Evolutionary conservation across 108 stramenopile species (phyloP), one percentile per base, ranked within the genome.

Genomic region (Skeletonema tropicum): DNA sequence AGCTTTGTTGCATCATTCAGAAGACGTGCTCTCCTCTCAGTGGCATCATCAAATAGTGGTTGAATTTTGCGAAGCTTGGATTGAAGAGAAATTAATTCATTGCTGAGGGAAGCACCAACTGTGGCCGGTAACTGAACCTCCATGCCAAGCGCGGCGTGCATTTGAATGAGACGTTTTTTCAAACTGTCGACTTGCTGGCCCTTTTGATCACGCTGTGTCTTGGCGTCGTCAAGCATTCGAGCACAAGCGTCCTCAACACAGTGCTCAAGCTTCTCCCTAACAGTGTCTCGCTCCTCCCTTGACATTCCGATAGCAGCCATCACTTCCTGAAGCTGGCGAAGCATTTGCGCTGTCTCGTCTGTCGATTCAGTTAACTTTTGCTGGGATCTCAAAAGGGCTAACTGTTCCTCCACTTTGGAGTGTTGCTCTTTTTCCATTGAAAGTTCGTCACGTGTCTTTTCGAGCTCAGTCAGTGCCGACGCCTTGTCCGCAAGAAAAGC

Each of bases 201-300:
- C 26, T 80, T 87, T 5, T 62, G 52, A 23, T 60, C 60, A 41
- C 85, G 86, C 74, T 84, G 46, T 9, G 45, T 58, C 8, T 33
- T 64, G 23, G 88, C 91, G 66, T 91, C 89, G 1, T 66, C 32
- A 4, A 92, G 68, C 66, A 87, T 67, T 57, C 67, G 71, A 9
- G 57, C 17, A 68, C 90, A 91, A n/a, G 88, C 87, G 38, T 88
- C 74, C 65, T 85, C 84, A 3, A 95, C 68, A 58, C 89, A 90
- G 39, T 65, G 62, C 60, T 82, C 78, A 58, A 95, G 85, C 23
- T 82, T 64, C 19, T 69, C 15, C 45, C 85, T 64, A 14, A 73
- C 74, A 41, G 66, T 29, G 39, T 88, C 85, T 25, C 91, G 74
- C 6, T 87, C 68, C 1, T 79, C 71, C 41, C 60, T 46, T 35